Base-by-base conservation (phyloP, 169 alveolate species). In the Plasmodium falciparum region DNA sequence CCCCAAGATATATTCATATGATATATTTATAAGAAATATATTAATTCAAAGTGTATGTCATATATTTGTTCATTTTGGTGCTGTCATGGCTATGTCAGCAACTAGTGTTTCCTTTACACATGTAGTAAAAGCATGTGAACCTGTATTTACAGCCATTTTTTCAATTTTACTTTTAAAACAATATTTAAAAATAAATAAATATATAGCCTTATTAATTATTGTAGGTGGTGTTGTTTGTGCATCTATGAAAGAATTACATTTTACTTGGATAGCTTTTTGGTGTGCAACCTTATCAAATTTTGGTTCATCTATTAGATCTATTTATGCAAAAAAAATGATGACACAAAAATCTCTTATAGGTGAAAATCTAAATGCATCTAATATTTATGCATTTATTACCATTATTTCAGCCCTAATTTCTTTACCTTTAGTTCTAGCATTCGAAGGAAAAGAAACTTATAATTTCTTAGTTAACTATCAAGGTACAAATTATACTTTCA, bases 31-130 rank as follows among this genome's bases (percentile, higher is more conserved):
- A 50, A 93, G 58, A 63, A 92, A 72, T 17, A 76, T 95, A 7
- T 66, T 76, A 22, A 97, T 97, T 0, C 95, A 92, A 86, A 97
- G 97, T 15, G 12, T 93, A 1, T 95, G 95, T 54, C 97, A 95
- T 86, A 88, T 93, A 2, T 52, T 92, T 29, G 97, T 95, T 43
- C 97, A 95, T 88, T 65, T 89, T 29, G 97, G 97, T 2, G 97
- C 97, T 0, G 97, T 95, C 15, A 90, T 93, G 24, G 85, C 97
- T 15, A 95, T 95, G 96, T 95, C 95, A 15, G 29, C 90, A 1
- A 97, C 97, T 3, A 96, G 97, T 3, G 97, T 95, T 17, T 95
- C 97, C 11, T 95, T 95, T 75, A 95, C 97, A 9, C 97, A 95
- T 83, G 95, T 95, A 17, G 89, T 95, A 54, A 95, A 95, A 74